Evolutionary conservation across 2,329 filamentous ascomycete species (phyloP), one percentile per base, ranked within the genome.

Genomic region (Pezicula carpinea): DNA sequence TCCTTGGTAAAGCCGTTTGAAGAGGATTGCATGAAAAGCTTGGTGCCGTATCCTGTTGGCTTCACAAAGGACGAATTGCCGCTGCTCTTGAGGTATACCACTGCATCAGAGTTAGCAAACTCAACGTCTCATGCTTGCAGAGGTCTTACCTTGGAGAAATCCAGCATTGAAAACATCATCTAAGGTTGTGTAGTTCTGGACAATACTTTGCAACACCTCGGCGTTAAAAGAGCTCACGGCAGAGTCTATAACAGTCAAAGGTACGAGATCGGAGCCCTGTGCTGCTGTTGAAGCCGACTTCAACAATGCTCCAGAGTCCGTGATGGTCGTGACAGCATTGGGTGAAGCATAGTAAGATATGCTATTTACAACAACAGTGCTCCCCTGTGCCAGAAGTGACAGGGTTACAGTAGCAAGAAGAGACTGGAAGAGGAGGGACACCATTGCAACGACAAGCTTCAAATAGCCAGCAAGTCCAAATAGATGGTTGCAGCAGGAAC

Each of bases 281-380:
- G 8, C 26, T 11, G 26, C 4, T n/a, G 13, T 34, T 19, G 22
- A 17, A 14, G 36, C 14, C n/a, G 14, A 17, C 15, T 35, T 36
- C 32, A 44, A 26, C 13, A 15, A 15, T n/a, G 18, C 22, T 22
- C 6, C 38, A 13, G 19, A 40, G 22, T 22, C 19, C 11, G 29
- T 13, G 15, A 43, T 43, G 10, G 31, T 47, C 14, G 39, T 31
- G 29, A 47, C 39, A 7, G 19, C 6, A 10, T 35, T 11, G 17
- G 44, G 54, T 18, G 53, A 49, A 19, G 54, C 42, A 36, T 55
- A 59, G 39, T 61, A 64, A 8, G 46, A 47, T 4, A 58, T 58
- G 3, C 50, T 53, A 52, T 61, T 54, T 15, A 61, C 26, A 23
- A 14, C 14, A 15, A 40, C 15, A 29, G 21, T 40, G 15, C 26